Evolutionary conservation across 1,139 yeast genomes (phyloP).

Genomic region (Nakaseomyces kungkrabaensis): DNA sequence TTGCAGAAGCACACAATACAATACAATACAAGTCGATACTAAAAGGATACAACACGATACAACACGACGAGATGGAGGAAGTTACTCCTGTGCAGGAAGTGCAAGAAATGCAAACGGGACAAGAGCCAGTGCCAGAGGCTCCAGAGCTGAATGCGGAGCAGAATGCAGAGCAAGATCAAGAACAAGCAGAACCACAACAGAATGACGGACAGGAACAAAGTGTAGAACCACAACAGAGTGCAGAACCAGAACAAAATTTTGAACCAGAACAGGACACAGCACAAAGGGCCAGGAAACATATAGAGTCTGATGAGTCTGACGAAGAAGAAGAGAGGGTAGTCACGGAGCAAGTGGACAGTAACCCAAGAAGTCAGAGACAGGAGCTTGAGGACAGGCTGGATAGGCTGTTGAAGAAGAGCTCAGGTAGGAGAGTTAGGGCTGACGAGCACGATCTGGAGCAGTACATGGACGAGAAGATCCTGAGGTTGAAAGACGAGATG

Average conservation of each 20-base stretch:
- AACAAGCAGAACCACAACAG: not conserved
- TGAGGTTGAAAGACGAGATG: constrained; percentile 79
- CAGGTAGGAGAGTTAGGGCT: constrained; percentile 48
- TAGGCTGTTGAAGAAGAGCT: constrained; percentile 57
- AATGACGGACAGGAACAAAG: not conserved
- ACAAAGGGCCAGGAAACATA: constrained; percentile 1
- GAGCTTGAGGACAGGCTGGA: constrained; percentile 75
- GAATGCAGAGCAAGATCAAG: not conserved
- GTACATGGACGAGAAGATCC: constrained; percentile 87
- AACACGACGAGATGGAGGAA: no score
- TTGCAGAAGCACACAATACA: no score
- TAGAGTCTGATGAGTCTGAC: constrained; percentile 9
- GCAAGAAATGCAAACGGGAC: not conserved
- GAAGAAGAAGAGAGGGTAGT: constrained; percentile 10
- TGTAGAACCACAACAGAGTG: no score
- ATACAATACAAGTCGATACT: not conserved
- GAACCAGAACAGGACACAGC: not conserved
- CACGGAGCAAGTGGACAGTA: not conserved
- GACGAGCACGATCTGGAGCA: constrained; percentile 91
- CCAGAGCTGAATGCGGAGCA: not conserved
- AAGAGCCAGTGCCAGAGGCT: not conserved
- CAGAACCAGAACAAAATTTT: not conserved
- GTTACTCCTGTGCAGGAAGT: not conserved
- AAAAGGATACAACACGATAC: no score
- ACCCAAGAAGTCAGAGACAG: constrained; percentile 33